Evolutionary conservation across 345 rosid genomes (phyloP).

Genomic region (Anastatica hierochuntica): DNA sequence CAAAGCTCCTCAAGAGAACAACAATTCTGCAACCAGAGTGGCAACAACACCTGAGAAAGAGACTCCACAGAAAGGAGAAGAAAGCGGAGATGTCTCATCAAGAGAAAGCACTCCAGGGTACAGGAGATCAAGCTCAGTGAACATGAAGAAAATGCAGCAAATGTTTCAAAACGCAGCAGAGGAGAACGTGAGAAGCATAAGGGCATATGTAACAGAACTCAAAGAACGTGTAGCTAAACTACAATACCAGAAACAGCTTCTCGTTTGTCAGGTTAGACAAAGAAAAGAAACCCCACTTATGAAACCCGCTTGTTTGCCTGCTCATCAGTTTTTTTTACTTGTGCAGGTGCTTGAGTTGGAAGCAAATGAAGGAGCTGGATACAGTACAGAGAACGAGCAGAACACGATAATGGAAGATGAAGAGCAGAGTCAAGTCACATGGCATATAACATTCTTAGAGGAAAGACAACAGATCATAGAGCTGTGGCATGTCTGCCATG

Average conservation of each 20-base stretch:
- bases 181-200: slow-evolving; percentile 94
- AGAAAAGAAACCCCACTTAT: not conserved
- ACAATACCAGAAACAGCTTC: slow-evolving; percentile 99
- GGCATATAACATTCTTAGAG: slow-evolving; percentile 74
- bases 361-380: slow-evolving; percentile 92
- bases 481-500: slow-evolving; percentile 82
- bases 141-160: slow-evolving; percentile 97
- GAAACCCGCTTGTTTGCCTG: not conserved
- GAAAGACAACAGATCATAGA: slow-evolving; percentile 93
- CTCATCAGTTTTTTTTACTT: not conserved
- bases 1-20: slow-evolving; percentile 58
- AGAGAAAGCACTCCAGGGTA: slow-evolving; percentile 71
- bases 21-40: slow-evolving; percentile 33
- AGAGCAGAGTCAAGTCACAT: slow-evolving; percentile 57
- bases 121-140: slow-evolving; percentile 75
- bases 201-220: slow-evolving; percentile 84
- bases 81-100: slow-evolving; percentile 68
- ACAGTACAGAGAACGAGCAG: slow-evolving; percentile 52
- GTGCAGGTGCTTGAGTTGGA: slow-evolving; percentile 90
- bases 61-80: slow-evolving; percentile 74
- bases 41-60: slow-evolving; percentile 44
- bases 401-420: slow-evolving; percentile 35
- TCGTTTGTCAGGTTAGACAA: slow-evolving; percentile 82
- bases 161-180: slow-evolving; percentile 99
- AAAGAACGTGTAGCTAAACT: slow-evolving; percentile 95